Conservation (phyloP, 805 yeast species). For the Saccharomycopsis vini region DNA sequence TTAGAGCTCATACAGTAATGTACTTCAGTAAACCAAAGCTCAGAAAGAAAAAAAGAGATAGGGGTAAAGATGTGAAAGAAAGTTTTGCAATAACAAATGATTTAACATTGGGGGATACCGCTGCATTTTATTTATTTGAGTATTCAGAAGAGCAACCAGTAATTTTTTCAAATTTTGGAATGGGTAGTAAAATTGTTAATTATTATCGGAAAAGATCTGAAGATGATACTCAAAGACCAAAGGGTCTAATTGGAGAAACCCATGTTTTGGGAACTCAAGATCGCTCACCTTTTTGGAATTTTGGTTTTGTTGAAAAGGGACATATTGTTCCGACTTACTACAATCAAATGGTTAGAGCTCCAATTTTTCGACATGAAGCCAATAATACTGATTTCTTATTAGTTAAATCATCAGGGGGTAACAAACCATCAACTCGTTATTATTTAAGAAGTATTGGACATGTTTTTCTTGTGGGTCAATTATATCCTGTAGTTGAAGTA, state of each 20-base stretch:
- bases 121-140: slow-evolving; percentile 69
- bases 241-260: slow-evolving; percentile 84
- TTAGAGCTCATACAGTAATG: slow-evolving; percentile 70
- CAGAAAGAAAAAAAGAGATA: slow-evolving; percentile 83
- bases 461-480: slow-evolving; percentile 83
- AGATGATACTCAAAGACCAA: slow-evolving; percentile 81
- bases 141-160: slow-evolving; percentile 85
- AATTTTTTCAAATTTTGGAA: slow-evolving; percentile 80
- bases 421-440: slow-evolving; percentile 46
- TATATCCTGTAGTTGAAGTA: slow-evolving; percentile 85
- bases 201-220: slow-evolving; percentile 80
- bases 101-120: slow-evolving; percentile 76
- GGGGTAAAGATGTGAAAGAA: slow-evolving; percentile 72
- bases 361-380: slow-evolving; percentile 80
- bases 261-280: slow-evolving; percentile 95
- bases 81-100: slow-evolving; percentile 64
- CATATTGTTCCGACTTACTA: slow-evolving; percentile 88
- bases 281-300: slow-evolving; percentile 96
- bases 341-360: slow-evolving; percentile 87
- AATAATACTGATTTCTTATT: slow-evolving; percentile 73
- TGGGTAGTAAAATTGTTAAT: slow-evolving; percentile 90
- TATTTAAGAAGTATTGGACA: slow-evolving; percentile 62
- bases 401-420: slow-evolving; percentile 73
- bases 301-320: slow-evolving; percentile 93
- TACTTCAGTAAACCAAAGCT: slow-evolving; percentile 65